These are phyloP conservation scores for Carpinus viminea DNA, from an alignment of 306 rosid species.

Conservation along the genomic window DNA sequence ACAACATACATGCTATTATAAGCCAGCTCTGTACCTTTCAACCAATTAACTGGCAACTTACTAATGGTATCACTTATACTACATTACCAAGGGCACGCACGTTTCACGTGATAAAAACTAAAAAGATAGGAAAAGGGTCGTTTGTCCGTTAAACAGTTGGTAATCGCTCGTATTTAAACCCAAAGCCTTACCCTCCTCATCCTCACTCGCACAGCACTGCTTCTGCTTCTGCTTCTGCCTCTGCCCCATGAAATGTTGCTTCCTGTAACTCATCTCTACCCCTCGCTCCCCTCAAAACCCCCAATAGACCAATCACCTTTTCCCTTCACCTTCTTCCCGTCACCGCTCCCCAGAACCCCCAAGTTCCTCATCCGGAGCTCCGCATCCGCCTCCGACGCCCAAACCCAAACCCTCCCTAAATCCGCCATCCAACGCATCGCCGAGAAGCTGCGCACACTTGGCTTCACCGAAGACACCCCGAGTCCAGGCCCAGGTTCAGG, in stretches of 20 bases:
- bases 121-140: not conserved
- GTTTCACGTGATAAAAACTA: not conserved
- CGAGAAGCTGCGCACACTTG: conserved; percentile 85
- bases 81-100: not conserved
- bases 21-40: no score
- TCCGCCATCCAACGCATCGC: conserved; percentile 92
- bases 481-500: not conserved
- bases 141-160: not conserved
- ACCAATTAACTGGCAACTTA: no score
- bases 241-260: conserved; percentile 41
- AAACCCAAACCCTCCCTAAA: conserved; percentile 44
- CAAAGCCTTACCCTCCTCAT: not conserved
- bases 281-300: conserved; percentile 34
- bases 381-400: conserved; percentile 41
- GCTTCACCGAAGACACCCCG: conserved; percentile 51
- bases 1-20: no score
- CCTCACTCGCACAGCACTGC: not conserved
- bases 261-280: conserved; percentile 38
- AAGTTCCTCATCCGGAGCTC: conserved; percentile 55
- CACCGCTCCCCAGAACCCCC: conserved; percentile 31
- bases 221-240: no score
- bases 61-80: no score
- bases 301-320: conserved; percentile 29
- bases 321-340: conserved; percentile 38
- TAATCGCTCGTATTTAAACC: not conserved